These are phyloP conservation scores for Lipomyces mesembrius DNA, from an alignment of 805 yeast species.

Conservation along the genomic window DNA sequence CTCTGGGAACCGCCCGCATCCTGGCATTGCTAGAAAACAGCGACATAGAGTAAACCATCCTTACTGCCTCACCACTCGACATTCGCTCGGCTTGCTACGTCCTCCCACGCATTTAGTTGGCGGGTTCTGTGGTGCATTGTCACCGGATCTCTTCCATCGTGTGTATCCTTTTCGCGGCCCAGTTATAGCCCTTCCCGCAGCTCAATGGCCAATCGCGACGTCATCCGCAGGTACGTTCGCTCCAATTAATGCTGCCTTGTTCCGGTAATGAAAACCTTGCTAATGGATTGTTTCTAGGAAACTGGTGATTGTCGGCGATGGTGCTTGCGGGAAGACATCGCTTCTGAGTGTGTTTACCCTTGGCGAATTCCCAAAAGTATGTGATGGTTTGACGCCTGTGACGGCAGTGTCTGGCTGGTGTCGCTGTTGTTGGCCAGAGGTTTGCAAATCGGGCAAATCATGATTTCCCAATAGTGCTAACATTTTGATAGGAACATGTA, in stretches of 20 bases:
- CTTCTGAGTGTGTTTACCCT: conserved; percentile 87
- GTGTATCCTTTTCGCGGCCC: neutral
- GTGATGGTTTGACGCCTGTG: conserved; percentile 15
- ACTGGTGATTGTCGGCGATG: conserved; percentile 78
- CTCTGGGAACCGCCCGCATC: neutral
- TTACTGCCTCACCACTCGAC: neutral
- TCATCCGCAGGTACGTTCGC: conserved; percentile 26
- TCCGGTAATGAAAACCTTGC: neutral
- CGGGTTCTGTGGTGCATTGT: neutral
- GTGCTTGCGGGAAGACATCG: conserved; percentile 97
- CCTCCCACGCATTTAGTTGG: conserved; percentile 3
- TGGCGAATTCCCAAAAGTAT: conserved; percentile 88
- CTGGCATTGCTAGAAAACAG: neutral
- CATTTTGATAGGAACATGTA: conserved; percentile 37
- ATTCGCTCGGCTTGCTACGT: neutral
- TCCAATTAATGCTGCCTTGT: neutral
- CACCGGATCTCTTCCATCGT: conserved; percentile 2
- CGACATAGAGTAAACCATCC: neutral
- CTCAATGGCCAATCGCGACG: conserved; percentile 34
- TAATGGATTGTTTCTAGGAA: conserved; percentile 53
- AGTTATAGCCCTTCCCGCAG: neutral
- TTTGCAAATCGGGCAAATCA: neutral
- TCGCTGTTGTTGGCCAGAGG: neutral
- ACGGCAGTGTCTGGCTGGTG: neutral
- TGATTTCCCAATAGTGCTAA: neutral